Evolutionary conservation across 805 yeast genomes (phyloP), one percentile per base, ranked within the genome.

Genomic region (Hanseniaspora clermontiae): DNA sequence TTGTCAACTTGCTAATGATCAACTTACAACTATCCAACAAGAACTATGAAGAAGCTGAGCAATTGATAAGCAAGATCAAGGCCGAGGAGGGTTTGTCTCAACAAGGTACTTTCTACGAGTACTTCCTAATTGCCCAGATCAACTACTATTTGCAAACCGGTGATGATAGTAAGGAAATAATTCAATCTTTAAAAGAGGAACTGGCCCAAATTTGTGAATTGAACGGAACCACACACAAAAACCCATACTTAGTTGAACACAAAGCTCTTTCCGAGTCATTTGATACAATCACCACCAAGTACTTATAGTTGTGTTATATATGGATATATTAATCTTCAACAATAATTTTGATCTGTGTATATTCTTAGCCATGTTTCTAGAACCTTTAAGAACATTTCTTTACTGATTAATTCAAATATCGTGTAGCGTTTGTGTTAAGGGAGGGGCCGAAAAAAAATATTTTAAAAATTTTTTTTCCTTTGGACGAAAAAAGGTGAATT

Each of bases 11-110:
- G 61, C 64, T 79, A 38, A 82, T 84, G 42, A 77, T 88, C 46
- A 84, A 82, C 11, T 75, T 89, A 59, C 88, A 90, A 60, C 70
- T 90, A 63, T 88, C 87, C 71, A 77, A 88, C 66, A 80, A 82
- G 51, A 85, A 90, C 64, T 73, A 80, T 57, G 91, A 90, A 2
- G 97, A 91, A 70, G 90, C 96, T 10, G 77, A 78, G 58, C 87
- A 86, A 60, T 73, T 82, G 39, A 70, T 84, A 12, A 70, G 70
- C 34, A 71, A 75, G 51, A 69, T 79, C 43, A 64, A 72, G 37
- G 74, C 78, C n/a, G 70, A 73, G n/a, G 72, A 70, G 59, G 66
- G 71, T 47, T 73, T 66, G 17, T 62, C 70, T 11, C 69, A 69
- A 48, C 62, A 67, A 39, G 68, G 72, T 36, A 71, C 70, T 17